Percentiles rank a stretch among this genome's conserved stretches.
phyloP scores from a whole-genome alignment of 441 rosid genomes.

The Flueggea neowawraea region DNA sequence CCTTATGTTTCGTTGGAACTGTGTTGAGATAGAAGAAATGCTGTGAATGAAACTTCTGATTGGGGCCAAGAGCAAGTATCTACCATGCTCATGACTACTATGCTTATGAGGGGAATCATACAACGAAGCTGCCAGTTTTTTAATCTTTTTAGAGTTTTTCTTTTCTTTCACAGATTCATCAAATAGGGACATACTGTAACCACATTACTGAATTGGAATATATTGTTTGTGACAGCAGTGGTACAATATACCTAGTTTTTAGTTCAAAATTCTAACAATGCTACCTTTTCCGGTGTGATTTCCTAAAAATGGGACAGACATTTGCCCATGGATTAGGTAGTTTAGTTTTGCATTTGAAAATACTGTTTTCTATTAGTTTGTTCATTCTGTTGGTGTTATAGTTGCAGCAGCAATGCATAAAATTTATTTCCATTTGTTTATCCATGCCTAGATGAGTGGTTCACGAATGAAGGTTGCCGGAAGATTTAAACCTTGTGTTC shows the following conservation, averaged over 20 bases:
- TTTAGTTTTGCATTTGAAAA: not conserved
- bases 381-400: not conserved
- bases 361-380: not conserved
- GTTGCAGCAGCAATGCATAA: not conserved
- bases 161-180: not conserved
- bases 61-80: too few relatives aligned
- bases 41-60: not conserved
- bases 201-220: not conserved
- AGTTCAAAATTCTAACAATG: too few relatives aligned
- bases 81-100: too few relatives aligned
- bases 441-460: conserved; percentile 77
- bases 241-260: not conserved
- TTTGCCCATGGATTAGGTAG: too few relatives aligned
- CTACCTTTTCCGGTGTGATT: too few relatives aligned
- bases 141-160: too few relatives aligned
- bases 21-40: not conserved
- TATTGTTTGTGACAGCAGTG: not conserved
- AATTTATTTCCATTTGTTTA: conserved; percentile 8
- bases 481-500: conserved; percentile 91
- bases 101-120: too few relatives aligned
- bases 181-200: not conserved
- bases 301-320: too few relatives aligned
- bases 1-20: not conserved
- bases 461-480: conserved; percentile 98
- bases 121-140: too few relatives aligned